Conservation (phyloP, 1,284 basidiomycete genomes). For the Austroboletus novae-zelandiae region DNA sequence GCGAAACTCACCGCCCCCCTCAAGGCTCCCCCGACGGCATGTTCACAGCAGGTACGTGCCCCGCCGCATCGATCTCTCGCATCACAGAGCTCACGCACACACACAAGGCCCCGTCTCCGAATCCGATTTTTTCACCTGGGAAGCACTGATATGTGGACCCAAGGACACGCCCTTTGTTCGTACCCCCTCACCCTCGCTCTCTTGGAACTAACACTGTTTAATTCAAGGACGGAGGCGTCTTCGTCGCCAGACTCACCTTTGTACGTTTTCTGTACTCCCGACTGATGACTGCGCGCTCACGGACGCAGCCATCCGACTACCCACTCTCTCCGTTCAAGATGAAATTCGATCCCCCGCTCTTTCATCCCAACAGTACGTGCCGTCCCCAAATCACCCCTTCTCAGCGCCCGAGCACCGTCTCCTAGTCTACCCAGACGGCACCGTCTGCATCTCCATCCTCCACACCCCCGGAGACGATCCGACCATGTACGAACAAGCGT, state of each 20-base stretch:
- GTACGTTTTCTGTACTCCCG: conserved; percentile 64
- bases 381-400: too few species aligned
- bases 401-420: neutral
- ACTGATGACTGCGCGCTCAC: neutral
- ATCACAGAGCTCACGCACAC: neutral
- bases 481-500: conserved; percentile 89
- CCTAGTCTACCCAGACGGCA: conserved; percentile 83
- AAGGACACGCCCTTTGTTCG: conserved; percentile 96
- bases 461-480: conserved; percentile 97
- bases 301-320: conserved; percentile 79
- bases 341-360: conserved; percentile 95
- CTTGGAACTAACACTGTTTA: too few species aligned
- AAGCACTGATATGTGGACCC: conserved; percentile 94
- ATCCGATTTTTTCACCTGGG: conserved; percentile 98
- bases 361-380: conserved; percentile 90
- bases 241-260: conserved; percentile 90
- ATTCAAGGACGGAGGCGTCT: conserved; percentile 98
- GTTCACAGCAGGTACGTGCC: conserved; percentile 85
- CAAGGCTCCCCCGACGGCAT: conserved; percentile 82
- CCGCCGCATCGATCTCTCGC: neutral
- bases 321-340: conserved; percentile 97
- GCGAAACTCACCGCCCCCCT: neutral
- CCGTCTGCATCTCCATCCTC: conserved; percentile 97
- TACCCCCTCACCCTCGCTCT: too few species aligned
- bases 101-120: conserved; percentile 81